Evolutionary conservation across 2,329 filamentous ascomycete genomes (phyloP).

Genomic region (Falciphora oryzae): DNA sequence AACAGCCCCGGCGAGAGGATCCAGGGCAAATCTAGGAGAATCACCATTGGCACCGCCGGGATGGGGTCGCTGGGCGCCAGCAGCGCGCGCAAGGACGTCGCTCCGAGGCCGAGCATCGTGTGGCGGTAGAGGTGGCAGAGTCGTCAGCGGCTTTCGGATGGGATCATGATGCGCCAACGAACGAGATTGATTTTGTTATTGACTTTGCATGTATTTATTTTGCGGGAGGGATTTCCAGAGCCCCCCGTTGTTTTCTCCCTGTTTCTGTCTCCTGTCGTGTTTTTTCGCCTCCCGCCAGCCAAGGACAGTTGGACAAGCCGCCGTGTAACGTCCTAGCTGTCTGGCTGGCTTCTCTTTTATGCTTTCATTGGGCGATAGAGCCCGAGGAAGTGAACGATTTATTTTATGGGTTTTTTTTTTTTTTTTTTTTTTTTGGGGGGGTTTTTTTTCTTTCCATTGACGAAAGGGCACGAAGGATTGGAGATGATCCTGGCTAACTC

Average conservation of each 20-base stretch:
- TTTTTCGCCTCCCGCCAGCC: neutral
- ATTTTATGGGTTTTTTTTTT: neutral
- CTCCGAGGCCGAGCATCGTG: slow-evolving; percentile 17
- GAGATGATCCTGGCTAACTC: too few relatives aligned
- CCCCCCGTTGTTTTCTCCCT: neutral
- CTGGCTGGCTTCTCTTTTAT: neutral
- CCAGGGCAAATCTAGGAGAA: slow-evolving; percentile 29
- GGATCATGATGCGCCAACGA: neutral
- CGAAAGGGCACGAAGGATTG: too few relatives aligned
- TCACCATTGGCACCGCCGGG: slow-evolving; percentile 36
- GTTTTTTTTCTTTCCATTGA: neutral
- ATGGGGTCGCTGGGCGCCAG: slow-evolving; percentile 15
- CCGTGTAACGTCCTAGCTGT: neutral
- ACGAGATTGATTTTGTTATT: neutral
- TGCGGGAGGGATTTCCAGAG: neutral
- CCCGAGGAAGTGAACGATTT: neutral
- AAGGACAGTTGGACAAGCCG: neutral
- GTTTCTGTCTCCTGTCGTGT: neutral
- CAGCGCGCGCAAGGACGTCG: slow-evolving; percentile 10
- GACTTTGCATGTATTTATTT: neutral
- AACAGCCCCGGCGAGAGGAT: slow-evolving; percentile 13
- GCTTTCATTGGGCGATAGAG: neutral
- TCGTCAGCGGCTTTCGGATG: neutral
- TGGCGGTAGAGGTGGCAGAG: slow-evolving; percentile 16
- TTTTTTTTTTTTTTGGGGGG: too few relatives aligned